phyloP scores from a whole-genome alignment of 1,139 yeast species.

The Candida mesenterica region DNA sequence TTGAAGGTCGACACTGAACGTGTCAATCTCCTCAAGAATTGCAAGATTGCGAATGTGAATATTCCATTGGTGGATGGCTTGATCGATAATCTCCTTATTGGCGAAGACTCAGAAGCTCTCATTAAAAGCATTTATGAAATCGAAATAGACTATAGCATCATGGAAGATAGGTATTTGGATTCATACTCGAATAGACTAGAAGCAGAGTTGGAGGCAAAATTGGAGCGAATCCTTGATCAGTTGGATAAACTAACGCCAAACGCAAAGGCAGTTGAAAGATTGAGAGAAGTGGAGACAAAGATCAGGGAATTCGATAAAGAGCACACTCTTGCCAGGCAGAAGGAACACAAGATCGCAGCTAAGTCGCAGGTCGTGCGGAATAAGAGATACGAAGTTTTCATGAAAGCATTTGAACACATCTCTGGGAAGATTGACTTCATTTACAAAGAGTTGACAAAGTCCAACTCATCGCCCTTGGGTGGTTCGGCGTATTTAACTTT shows the following conservation, averaged over 20 bases:
- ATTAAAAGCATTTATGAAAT: constrained; percentile 45
- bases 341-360: constrained; percentile 55
- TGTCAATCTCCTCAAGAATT: constrained; percentile 61
- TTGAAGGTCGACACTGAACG: constrained; percentile 60
- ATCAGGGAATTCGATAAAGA: constrained; percentile 64
- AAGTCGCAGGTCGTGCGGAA: constrained; percentile 61
- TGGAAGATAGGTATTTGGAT: constrained; percentile 47
- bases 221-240: constrained; percentile 37
- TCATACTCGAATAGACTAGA: constrained; percentile 38
- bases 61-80: constrained; percentile 65
- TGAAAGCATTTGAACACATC: constrained; percentile 74
- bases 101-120: constrained; percentile 38
- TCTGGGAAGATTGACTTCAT: constrained; percentile 69
- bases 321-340: constrained; percentile 58
- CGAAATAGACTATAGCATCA: constrained; percentile 54
- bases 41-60: constrained; percentile 69
- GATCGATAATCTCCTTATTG: constrained; percentile 49
- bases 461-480: constrained; percentile 69
- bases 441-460: constrained; percentile 84
- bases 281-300: constrained; percentile 64
- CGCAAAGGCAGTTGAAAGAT: constrained; percentile 73
- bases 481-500: constrained; percentile 89
- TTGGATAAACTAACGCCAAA: constrained; percentile 73
- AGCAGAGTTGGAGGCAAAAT: constrained; percentile 44
- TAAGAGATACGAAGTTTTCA: constrained; percentile 60